These are phyloP conservation scores for Arthrobotrys musiformis DNA, from an alignment of 2,329 filamentous ascomycete genomes.

Conservation along the genomic window DNA sequence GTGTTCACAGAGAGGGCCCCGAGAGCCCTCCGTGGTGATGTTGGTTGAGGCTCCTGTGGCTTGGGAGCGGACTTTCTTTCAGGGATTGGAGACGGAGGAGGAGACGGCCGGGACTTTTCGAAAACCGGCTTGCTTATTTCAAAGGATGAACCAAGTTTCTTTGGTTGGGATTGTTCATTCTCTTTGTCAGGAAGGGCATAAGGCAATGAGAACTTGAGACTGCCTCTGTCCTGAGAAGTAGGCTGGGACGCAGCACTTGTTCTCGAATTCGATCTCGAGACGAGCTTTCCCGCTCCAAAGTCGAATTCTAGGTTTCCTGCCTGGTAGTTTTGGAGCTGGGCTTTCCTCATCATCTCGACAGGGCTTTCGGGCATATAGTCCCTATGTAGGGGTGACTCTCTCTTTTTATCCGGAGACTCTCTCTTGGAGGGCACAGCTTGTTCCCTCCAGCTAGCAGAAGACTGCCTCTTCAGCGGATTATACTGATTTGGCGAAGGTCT, in stretches of 20 bases:
- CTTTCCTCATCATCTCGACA: conserved; percentile 44
- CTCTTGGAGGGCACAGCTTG: conserved; percentile 51
- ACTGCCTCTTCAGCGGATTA: conserved; percentile 53
- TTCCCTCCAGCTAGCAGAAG: conserved; percentile 53
- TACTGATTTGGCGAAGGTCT: conserved; percentile 51
- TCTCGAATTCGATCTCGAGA: conserved; percentile 47
- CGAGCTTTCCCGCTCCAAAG: conserved; percentile 22
- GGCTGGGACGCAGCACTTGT: conserved; percentile 34
- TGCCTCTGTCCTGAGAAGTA: conserved; percentile 13
- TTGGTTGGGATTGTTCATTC: conserved; percentile 18
- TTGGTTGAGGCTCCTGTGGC: conserved; percentile 17
- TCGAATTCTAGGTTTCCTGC: conserved; percentile 48
- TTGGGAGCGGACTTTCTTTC: conserved; percentile 41
- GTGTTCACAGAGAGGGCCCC: conserved; percentile 68
- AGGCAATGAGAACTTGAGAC: conserved; percentile 43
- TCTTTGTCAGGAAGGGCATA: conserved; percentile 36
- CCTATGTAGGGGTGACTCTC: conserved; percentile 28
- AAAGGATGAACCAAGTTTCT: conserved; percentile 35
- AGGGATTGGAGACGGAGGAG: conserved; percentile 44
- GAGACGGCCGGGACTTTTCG: conserved; percentile 28
- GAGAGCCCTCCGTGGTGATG: conserved; percentile 41
- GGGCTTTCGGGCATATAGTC: conserved; percentile 42
- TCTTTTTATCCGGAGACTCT: conserved; percentile 47
- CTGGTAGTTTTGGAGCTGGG: conserved; percentile 35
- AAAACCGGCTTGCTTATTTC: conserved; percentile 30